A percentile compares a stretch with the other conserved stretches of the same genome.
Conservation (phyloP, 805 yeast species). For the Teunomyces aglyptinius region DNA sequence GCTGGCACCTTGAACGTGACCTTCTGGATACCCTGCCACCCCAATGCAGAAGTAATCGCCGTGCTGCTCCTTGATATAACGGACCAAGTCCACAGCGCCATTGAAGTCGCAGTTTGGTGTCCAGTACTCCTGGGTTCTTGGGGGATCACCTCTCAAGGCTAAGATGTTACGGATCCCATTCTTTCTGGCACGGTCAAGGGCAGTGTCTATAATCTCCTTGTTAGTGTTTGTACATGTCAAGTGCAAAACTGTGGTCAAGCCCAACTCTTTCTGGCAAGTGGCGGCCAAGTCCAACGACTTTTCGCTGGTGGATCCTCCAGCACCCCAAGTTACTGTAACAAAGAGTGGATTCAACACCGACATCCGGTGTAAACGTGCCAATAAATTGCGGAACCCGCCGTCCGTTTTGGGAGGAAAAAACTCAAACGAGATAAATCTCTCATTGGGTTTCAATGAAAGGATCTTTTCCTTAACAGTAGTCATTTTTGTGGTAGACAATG, state of each 20-base stretch:
- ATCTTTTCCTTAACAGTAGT: constrained; percentile 52
- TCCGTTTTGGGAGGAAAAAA: constrained; percentile 98
- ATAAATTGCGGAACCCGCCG: constrained; percentile 76
- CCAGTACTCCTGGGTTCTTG: constrained; percentile 70
- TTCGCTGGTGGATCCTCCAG: constrained; percentile 91
- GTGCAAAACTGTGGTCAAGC: constrained; percentile 90
- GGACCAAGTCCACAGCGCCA: constrained; percentile 83
- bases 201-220: constrained; percentile 70
- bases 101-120: constrained; percentile 56
- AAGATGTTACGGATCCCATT: constrained; percentile 85
- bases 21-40: constrained; percentile 98
- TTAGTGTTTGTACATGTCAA: constrained; percentile 95
- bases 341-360: constrained; percentile 84
- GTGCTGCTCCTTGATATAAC: constrained; percentile 65
- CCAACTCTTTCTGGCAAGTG: constrained; percentile 69
- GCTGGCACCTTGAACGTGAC: constrained; percentile 73
- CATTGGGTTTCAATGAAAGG: constrained; percentile 45
- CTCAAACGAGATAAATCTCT: constrained; percentile 79
- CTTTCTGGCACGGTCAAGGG: constrained; percentile 65
- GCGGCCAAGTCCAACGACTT: constrained; percentile 83
- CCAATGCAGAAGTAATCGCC: constrained; percentile 90
- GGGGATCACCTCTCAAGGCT: constrained; percentile 96
- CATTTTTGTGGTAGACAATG: constrained; percentile 1
- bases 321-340: constrained; percentile 97
- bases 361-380: constrained; percentile 87